Evolutionary conservation across 1,284 basidiomycete species (phyloP).

Genomic region (Austroboletus novae-zelandiae): DNA sequence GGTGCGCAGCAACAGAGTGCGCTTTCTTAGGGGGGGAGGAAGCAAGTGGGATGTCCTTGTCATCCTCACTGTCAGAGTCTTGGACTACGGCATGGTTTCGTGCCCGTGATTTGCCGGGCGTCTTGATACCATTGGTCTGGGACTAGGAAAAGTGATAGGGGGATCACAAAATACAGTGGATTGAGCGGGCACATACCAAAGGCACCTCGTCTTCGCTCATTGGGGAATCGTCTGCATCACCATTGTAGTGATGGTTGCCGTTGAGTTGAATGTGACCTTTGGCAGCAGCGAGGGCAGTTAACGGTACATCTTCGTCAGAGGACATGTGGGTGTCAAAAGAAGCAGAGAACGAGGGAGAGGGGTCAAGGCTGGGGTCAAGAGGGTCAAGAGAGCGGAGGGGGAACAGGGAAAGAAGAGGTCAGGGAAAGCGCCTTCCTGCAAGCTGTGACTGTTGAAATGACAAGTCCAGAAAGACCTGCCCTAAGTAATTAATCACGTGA

Average conservation of each 20-base stretch:
- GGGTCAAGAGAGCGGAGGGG: constrained; percentile 9
- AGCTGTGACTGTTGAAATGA: constrained; percentile 32
- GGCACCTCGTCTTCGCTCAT: constrained; percentile 71
- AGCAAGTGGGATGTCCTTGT: constrained; percentile 70
- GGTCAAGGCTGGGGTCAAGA: constrained; percentile 1
- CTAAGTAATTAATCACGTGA: constrained; percentile 43
- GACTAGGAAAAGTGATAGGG: constrained; percentile 36
- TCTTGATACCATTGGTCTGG: constrained; percentile 39
- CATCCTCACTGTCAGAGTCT: constrained; percentile 64
- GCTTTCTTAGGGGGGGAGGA: constrained; percentile 61
- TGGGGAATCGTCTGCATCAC: constrained; percentile 43
- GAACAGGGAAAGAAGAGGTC: constrained; percentile 25
- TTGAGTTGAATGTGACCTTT: constrained; percentile 40
- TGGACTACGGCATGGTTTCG: constrained; percentile 61
- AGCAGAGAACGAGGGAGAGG: neutral
- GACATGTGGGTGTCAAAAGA: constrained; percentile 40
- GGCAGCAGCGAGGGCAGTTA: constrained; percentile 47
- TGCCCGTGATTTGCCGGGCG: constrained; percentile 47
- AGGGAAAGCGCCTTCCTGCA: constrained; percentile 18
- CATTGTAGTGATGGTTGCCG: constrained; percentile 42
- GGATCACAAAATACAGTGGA: constrained; percentile 1
- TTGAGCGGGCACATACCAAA: constrained; percentile 47
- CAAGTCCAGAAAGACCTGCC: constrained; percentile 58
- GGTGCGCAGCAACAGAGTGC: constrained; percentile 41
- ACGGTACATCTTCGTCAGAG: constrained; percentile 68